Evolutionary conservation across 352 stramenopile species (phyloP), one percentile per base, ranked within the genome.

Genomic region (Phytophthora pini): DNA sequence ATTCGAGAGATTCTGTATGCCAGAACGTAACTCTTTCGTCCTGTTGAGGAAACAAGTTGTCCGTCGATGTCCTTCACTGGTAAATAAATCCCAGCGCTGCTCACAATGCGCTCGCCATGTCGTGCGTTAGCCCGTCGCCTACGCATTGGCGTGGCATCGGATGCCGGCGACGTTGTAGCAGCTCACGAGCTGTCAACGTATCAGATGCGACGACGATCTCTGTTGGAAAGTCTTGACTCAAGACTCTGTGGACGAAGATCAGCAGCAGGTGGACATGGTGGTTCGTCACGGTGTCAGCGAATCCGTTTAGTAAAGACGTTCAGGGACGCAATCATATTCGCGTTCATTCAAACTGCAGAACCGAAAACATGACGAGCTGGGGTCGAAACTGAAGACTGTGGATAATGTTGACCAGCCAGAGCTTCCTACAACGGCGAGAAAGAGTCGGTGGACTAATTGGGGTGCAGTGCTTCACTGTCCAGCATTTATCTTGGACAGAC

Each of bases 131-230:
- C 56, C 55, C 40, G 55, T 65, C 61, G 46, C 46, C 13, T 63
- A 26, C 49, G 29, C 27, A 26, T 26, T 45, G 34, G 41, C 27
- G 44, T 39, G 24, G 44, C 51, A 48, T 55, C 29, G 52, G 5
- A 56, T 64, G 47, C 31, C 22, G 24, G 31, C 31, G 31, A 13
- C 13, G 31, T 36, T 36, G 31, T 8, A 36, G 31, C 46, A 36
- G 31, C 46, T 32, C 34, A 60, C 55, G 29, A 63, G 39, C 26
- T 56, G 62, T 60, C 56, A 67, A 61, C 48, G 49, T 39, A 60
- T 62, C 58, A 72, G 65, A 68, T 49, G 65, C 51, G 51, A 17
- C 53, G 52, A 39, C 45, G 31, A 49, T 60, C 50, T 68, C 65
- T 71, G 56, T 45, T 51, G 47, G 51, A 65, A 66, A 54, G 48